Evolutionary conservation across 73 alveolate genomes (phyloP).

Genomic region (Effrenium voratum): DNA sequence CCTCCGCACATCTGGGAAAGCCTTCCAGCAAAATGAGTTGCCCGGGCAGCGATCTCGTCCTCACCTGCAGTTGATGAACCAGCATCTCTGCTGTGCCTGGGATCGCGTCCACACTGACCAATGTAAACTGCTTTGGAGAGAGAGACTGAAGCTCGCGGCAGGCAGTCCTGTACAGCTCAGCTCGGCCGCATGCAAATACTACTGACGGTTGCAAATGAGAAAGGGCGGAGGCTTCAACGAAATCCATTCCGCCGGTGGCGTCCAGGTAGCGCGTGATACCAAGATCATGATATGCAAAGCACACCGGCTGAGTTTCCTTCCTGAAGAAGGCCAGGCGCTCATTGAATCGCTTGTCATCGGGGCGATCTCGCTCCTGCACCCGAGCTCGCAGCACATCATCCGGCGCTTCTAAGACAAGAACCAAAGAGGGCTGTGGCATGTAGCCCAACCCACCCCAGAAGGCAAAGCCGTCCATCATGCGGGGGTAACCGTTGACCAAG

Average conservation of each 20-base stretch:
- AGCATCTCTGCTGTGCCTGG: background rate
- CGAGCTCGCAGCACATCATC: conserved; percentile 55
- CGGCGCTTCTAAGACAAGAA: conserved; percentile 71
- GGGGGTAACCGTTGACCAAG: conserved; percentile 79
- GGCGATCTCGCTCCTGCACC: conserved; percentile 17
- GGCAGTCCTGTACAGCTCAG: background rate
- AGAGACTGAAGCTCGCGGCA: background rate
- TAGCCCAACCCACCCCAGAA: conserved; percentile 33
- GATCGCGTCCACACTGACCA: conserved; percentile 15
- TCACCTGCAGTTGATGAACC: background rate
- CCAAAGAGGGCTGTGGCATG: conserved; percentile 42
- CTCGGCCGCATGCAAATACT: conserved; percentile 69
- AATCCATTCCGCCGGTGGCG: conserved; percentile 15
- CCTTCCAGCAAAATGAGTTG: conserved; percentile 64
- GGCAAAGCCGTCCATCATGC: conserved; percentile 58
- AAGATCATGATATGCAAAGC: conserved; percentile 18
- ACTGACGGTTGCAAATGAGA: conserved; percentile 53
- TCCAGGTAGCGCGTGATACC: conserved; percentile 66
- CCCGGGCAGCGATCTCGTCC: conserved; percentile 15
- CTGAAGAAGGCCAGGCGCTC: conserved; percentile 63
- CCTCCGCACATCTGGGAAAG: conserved; percentile 19
- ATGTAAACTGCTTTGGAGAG: conserved; percentile 4
- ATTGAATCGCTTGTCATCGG: conserved; percentile 18
- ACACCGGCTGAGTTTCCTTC: conserved; percentile 35
- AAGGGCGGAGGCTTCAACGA: conserved; percentile 37